Conservation (phyloP, 2,329 filamentous ascomycete genomes). For the Alternaria longipes region DNA sequence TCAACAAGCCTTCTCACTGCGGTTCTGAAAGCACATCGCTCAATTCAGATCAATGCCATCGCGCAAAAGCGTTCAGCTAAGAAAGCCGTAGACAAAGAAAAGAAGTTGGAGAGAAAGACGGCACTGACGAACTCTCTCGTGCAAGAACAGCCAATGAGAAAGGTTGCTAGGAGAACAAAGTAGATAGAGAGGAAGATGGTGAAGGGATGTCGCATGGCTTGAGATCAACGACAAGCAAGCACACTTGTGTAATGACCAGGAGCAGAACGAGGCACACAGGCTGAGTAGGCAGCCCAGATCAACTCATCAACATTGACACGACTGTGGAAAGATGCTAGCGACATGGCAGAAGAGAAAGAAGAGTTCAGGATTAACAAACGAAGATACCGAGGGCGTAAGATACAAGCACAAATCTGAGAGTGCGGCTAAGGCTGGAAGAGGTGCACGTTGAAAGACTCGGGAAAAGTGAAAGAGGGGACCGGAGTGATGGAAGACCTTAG, state of each 20-base stretch:
- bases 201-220: neutral
- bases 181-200: neutral
- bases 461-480: neutral
- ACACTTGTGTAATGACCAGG: constrained; percentile 3
- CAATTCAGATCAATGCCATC: neutral
- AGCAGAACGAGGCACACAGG: neutral
- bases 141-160: neutral
- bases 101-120: neutral
- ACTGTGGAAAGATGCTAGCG: neutral
- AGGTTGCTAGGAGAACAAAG: neutral
- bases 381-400: neutral
- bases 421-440: neutral
- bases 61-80: neutral
- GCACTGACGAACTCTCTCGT: neutral
- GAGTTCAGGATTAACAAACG: neutral
- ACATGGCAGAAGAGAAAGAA: neutral
- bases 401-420: neutral
- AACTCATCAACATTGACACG: neutral
- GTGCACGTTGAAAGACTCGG: neutral
- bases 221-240: neutral
- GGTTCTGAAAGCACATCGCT: constrained; percentile 4
- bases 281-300: neutral
- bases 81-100: neutral
- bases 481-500: neutral
- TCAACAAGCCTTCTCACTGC: neutral